Evolutionary conservation across 2,329 filamentous ascomycete species (phyloP).

Genomic region (Ustilaginoidea virens): DNA sequence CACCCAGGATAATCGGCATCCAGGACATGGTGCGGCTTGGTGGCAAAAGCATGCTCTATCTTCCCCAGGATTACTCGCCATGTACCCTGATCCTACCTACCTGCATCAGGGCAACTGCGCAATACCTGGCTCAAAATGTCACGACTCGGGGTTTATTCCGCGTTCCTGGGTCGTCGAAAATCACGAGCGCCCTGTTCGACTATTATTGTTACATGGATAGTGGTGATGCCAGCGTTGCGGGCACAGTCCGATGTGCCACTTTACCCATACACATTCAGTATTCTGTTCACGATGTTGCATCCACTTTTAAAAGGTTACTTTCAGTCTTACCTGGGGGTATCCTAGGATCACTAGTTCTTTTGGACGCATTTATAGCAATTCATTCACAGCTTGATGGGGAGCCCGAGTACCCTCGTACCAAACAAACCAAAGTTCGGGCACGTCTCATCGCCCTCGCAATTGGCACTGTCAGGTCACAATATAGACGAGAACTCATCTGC

Average conservation of each 20-base stretch:
- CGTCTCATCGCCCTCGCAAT: slow-evolving; percentile 51
- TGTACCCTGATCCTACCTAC: slow-evolving; percentile 44
- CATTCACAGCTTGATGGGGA: slow-evolving; percentile 37
- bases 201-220: slow-evolving; percentile 41
- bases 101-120: slow-evolving; percentile 50
- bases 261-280: slow-evolving; percentile 44
- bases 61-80: slow-evolving; percentile 43
- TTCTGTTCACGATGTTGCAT: slow-evolving; percentile 49
- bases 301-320: slow-evolving; percentile 51
- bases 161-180: slow-evolving; percentile 41
- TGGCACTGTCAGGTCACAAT: slow-evolving; percentile 40
- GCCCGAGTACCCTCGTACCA: slow-evolving; percentile 35
- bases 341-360: slow-evolving; percentile 43
- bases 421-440: slow-evolving; percentile 41
- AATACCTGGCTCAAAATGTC: slow-evolving; percentile 42
- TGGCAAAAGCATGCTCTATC: slow-evolving; percentile 44
- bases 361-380: slow-evolving; percentile 47
- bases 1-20: slow-evolving; percentile 33
- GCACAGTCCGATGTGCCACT: slow-evolving; percentile 42
- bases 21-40: slow-evolving; percentile 46
- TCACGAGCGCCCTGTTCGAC: slow-evolving; percentile 43
- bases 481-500: slow-evolving; percentile 47
- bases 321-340: slow-evolving; percentile 49
- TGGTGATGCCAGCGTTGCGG: slow-evolving; percentile 32
- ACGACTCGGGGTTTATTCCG: slow-evolving; percentile 46